Evolutionary conservation across 1,139 yeast species (phyloP), one percentile per base, ranked within the genome.

Genomic region (Suzukiozyma palmioleophila): DNA sequence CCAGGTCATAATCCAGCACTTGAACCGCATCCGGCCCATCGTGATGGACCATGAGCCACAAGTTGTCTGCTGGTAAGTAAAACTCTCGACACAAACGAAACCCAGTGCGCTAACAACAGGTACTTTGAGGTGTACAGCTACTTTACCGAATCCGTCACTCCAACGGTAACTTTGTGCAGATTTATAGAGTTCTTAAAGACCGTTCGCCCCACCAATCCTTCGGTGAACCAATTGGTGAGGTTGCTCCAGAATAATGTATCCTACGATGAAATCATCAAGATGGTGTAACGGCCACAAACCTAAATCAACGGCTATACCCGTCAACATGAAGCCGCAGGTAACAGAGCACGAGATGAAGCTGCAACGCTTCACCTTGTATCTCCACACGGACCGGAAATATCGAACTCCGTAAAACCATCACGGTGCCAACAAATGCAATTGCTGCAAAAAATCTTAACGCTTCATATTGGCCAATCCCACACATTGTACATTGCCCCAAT

Each of bases 141-240:
- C 24, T 32, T 32, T 16, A 28, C 31, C 16, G 24, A 12, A 13
- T 3, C 14, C 5, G 12, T 8, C 14, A 9, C 25, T n/a, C 35
- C 35, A 9, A 32, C 26, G 11, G n/a, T 21, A 2, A 16, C 21
- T 8, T 32, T 32, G 26, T 7, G 18, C 11, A 32, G 12, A 9
- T 32, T 32, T 21, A 32, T 32, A 8, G 35, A 32, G 21, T 32
- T 32, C 3, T 32, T 32, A 15, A 32, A 22, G 16, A 22, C 16
- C 1, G 2, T 32, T 9, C 12, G 14, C 3, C 14, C 10, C 3
- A 10, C 3, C 13, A 6, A 32, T 22, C 4, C 12, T 13, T 24
- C 18, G 3, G 16, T 21, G 3, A 13, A 22, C 4, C 27, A 22
- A 12, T 22, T 32, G 27, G 12, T 22, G 12, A 8, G 14, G 2